A percentile compares a stretch with the other conserved stretches of the same genome.
Evolutionary conservation across 345 rosid genomes (phyloP).

Genomic region (Salix purpurea): DNA sequence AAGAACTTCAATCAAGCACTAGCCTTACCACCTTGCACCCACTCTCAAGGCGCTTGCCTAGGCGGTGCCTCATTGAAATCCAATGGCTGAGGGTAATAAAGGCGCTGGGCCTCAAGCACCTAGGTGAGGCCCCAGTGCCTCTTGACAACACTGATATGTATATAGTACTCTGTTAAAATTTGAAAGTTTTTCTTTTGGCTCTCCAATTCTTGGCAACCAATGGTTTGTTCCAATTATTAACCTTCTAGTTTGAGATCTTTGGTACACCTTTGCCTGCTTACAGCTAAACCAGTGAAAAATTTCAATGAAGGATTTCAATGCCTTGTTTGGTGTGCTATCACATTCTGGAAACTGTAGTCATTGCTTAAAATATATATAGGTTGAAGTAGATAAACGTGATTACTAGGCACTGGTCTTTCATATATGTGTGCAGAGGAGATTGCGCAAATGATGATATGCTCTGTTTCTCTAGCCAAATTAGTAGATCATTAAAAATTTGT

Average conservation of each 20-base stretch:
- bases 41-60: too few relatives aligned
- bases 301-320: not conserved
- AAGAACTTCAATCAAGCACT: too few relatives aligned
- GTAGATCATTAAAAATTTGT: not conserved
- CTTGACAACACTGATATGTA: not conserved
- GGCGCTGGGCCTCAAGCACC: too few relatives aligned
- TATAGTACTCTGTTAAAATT: not conserved
- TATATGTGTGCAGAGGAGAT: not conserved
- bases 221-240: not conserved
- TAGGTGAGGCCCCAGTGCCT: too few relatives aligned
- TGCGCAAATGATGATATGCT: not conserved
- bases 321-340: not conserved
- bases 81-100: too few relatives aligned
- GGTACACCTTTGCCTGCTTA: not conserved
- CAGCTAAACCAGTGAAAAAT: not conserved
- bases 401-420: not conserved
- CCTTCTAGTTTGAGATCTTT: not conserved
- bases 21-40: too few relatives aligned
- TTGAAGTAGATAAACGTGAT: not conserved
- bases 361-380: not conserved
- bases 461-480: not conserved
- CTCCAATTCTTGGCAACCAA: not conserved
- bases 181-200: not conserved
- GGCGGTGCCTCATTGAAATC: too few relatives aligned
- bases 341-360: not conserved